Evolutionary conservation across 2,329 filamentous ascomycete genomes (phyloP), one percentile per base, ranked within the genome.

Genomic region (Gnomoniopsis sp.): DNA sequence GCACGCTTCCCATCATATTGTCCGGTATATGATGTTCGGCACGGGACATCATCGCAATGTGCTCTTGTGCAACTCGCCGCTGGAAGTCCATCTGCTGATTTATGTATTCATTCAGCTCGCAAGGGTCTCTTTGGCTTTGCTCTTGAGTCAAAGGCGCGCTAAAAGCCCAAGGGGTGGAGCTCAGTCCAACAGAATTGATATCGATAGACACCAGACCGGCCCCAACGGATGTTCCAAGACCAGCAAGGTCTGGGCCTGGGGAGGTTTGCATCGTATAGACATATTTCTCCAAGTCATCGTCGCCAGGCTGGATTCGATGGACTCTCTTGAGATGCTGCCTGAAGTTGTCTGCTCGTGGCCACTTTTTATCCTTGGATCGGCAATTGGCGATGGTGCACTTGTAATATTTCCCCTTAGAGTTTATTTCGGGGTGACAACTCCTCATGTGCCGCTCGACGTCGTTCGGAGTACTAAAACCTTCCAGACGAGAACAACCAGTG

Each of bases 311-410:
- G 3, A 71, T 69, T 0, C 63, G 62, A 69, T 96, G 92, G 66
- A 90, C 85, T 12, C 88, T 83, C 52, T 75, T 78, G 49, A 96
- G 79, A 69, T 97, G 93, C 38, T 88, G 85, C 61, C 87, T 87
- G 71, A 96, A 96, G 68, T 97, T 97, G 71, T 97, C 93, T 53
- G 87, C 78, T 22, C 93, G 84, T 1, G 89, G 88, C 90, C 90
- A 96, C 38, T 80, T 75, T 70, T 96, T 96, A 1, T 76, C 76
- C 62, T 78, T 86, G 23, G 77, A 81, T 23, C 74, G 77, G 66
- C 88, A 91, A 17, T 74, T 67, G 7, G 72, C 72, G 6, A 82
- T 74, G 53, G 78, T 79, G 68, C 90, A 95, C 57, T 78, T 80
- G 63, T 81, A 90, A 43, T 77, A 77, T 60, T 80, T 80, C 48